These are phyloP conservation scores for Petunia secreta DNA, from an alignment of 257 asterid species.

Conservation along the genomic window DNA sequence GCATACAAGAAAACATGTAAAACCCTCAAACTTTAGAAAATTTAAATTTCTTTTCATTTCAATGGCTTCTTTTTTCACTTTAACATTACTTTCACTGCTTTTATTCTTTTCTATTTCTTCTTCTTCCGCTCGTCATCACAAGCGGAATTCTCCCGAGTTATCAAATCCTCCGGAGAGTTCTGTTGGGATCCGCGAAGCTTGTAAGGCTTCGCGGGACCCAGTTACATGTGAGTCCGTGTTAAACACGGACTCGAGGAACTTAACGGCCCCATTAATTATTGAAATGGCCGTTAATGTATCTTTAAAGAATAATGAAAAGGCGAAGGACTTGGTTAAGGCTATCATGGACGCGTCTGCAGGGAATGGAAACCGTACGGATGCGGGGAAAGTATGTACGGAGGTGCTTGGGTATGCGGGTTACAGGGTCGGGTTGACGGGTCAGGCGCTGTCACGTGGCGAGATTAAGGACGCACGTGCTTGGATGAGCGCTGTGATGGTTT, in stretches of 20 bases:
- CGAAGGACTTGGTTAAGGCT: slow-evolving; percentile 43
- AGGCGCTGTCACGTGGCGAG: slow-evolving; percentile 30
- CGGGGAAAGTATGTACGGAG: slow-evolving; percentile 51
- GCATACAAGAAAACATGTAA: slow-evolving; percentile 16
- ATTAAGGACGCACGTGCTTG: slow-evolving; percentile 73
- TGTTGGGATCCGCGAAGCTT: slow-evolving; percentile 40
- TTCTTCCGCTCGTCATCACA: slow-evolving; percentile 31
- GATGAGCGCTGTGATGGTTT: slow-evolving; percentile 59
- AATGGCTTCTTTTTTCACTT: slow-evolving; percentile 48
- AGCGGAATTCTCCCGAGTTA: not conserved
- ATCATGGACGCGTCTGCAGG: slow-evolving; percentile 41
- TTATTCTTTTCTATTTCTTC: slow-evolving; percentile 27
- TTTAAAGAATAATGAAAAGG: slow-evolving; percentile 35
- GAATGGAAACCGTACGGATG: slow-evolving; percentile 50
- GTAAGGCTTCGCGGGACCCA: slow-evolving; percentile 64
- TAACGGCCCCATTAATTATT: slow-evolving; percentile 42
- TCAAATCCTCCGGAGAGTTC: slow-evolving; percentile 29
- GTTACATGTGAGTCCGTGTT: slow-evolving; percentile 39
- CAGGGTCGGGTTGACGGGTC: slow-evolving; percentile 36
- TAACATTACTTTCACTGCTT: slow-evolving; percentile 22
- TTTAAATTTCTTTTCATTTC: slow-evolving; percentile 21
- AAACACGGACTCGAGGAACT: slow-evolving; percentile 29
- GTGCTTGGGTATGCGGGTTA: slow-evolving; percentile 43
- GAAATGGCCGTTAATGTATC: slow-evolving; percentile 49
- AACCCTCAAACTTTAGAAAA: not conserved